These are phyloP conservation scores for Fusarium praegraminearum DNA, from an alignment of 2,329 filamentous ascomycete genomes.

Conservation along the genomic window DNA sequence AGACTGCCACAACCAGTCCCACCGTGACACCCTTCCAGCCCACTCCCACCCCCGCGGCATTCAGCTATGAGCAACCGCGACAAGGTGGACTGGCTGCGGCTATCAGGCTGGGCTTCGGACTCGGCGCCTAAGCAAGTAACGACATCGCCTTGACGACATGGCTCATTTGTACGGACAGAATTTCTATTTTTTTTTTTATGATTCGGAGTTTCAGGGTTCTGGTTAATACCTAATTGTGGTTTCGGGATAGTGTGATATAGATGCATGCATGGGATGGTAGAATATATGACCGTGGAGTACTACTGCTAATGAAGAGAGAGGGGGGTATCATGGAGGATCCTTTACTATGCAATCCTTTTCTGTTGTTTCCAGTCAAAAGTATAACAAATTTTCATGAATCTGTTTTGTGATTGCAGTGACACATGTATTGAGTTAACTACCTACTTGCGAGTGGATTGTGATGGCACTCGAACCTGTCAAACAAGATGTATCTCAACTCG, in stretches of 20 bases:
- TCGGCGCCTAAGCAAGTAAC: constrained; percentile 11
- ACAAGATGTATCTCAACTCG: not conserved
- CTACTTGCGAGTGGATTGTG: not conserved
- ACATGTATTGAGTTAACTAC: not conserved
- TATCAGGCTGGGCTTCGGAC: constrained; percentile 12
- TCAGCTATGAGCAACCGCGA: constrained; percentile 2
- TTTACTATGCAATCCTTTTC: constrained; percentile 32
- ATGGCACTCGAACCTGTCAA: not conserved
- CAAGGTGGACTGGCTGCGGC: not conserved
- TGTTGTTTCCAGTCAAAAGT: constrained; percentile 31
- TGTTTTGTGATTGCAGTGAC: not conserved
- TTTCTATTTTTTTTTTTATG: constrained; percentile 22
- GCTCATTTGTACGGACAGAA: constrained; percentile 35
- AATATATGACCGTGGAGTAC: constrained; percentile 10
- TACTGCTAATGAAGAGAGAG: not conserved
- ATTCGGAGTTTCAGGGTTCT: constrained; percentile 33
- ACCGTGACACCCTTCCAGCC: constrained; percentile 24
- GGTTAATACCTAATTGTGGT: constrained; percentile 35
- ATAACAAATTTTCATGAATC: constrained; percentile 1
- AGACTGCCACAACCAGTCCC: constrained; percentile 8
- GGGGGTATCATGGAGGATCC: constrained; percentile 1
- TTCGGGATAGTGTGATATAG: constrained; percentile 13
- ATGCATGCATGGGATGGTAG: constrained; percentile 11
- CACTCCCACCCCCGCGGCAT: constrained; percentile 12
- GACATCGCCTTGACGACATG: constrained; percentile 13